Evolutionary conservation across 2,329 filamentous ascomycete genomes (phyloP).

Genomic region (Pleomassaria siparia): DNA sequence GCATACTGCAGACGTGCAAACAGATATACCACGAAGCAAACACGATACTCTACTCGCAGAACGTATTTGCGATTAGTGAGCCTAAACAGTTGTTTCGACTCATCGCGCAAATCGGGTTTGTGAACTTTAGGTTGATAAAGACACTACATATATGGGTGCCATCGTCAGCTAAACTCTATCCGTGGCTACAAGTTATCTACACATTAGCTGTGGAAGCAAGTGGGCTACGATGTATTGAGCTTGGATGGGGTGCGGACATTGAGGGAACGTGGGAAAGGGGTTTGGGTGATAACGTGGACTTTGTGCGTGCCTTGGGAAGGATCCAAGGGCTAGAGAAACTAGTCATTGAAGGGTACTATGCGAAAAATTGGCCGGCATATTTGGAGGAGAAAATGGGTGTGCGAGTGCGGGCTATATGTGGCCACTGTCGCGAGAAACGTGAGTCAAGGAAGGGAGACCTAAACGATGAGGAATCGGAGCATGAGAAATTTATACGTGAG

Average conservation of each 20-base stretch:
- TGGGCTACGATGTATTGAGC: neutral
- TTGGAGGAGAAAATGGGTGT: too few relatives aligned
- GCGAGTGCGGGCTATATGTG: too few relatives aligned
- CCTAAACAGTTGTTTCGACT: constrained; percentile 1
- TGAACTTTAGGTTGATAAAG: constrained; percentile 6
- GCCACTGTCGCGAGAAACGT: too few relatives aligned
- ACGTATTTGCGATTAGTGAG: constrained; percentile 1
- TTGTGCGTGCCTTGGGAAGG: too few relatives aligned
- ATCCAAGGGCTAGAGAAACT: too few relatives aligned
- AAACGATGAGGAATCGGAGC: too few relatives aligned
- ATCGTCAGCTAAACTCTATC: neutral
- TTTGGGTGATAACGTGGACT: too few relatives aligned
- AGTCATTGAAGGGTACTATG: too few relatives aligned
- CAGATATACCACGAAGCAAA: constrained; percentile 6
- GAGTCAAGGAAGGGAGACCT: too few relatives aligned
- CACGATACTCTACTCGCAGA: constrained; percentile 4
- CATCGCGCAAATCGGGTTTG: constrained; percentile 3
- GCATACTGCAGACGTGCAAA: constrained; percentile 8
- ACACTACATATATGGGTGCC: constrained; percentile 6
- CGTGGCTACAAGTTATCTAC: neutral
- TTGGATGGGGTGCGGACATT: neutral
- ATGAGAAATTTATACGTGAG: neutral
- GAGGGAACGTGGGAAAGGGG: too few relatives aligned
- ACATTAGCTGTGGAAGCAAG: neutral
- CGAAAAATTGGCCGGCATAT: too few relatives aligned